Conservation (phyloP, 2,329 filamentous ascomycete species). For the Xylaria digitata region DNA sequence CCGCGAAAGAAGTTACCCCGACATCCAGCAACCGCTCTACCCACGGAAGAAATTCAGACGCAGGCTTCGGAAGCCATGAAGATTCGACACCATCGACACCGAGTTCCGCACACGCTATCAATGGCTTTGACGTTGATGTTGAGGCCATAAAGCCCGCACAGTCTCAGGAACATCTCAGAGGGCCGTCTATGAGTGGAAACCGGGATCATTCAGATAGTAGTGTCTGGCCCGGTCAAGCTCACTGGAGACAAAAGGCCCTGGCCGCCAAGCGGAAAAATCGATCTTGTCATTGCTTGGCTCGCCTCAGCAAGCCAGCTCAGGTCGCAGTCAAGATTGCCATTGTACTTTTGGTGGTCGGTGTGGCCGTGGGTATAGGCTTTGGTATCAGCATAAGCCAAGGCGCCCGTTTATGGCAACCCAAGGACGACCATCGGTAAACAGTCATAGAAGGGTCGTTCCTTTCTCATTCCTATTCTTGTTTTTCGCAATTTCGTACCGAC, state of each 20-base stretch:
- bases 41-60: slow-evolving; percentile 42
- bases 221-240: slow-evolving; percentile 69
- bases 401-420: slow-evolving; percentile 67
- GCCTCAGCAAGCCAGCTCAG: slow-evolving; percentile 64
- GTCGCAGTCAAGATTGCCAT: slow-evolving; percentile 67
- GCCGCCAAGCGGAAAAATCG: slow-evolving; percentile 63
- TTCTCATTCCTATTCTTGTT: background rate
- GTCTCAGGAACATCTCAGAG: slow-evolving; percentile 53
- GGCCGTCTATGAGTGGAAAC: slow-evolving; percentile 50
- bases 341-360: slow-evolving; percentile 62
- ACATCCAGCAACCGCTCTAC: slow-evolving; percentile 19
- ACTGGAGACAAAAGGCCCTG: slow-evolving; percentile 70
- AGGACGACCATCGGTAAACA: slow-evolving; percentile 40
- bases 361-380: slow-evolving; percentile 67
- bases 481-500: no score
- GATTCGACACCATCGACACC: slow-evolving; percentile 59
- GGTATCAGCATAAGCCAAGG: slow-evolving; percentile 71
- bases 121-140: slow-evolving; percentile 69
- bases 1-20: slow-evolving; percentile 39
- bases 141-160: slow-evolving; percentile 62
- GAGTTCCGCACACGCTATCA: slow-evolving; percentile 55
- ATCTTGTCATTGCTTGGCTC: slow-evolving; percentile 65
- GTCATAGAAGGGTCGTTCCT: background rate
- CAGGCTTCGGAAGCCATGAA: slow-evolving; percentile 48
- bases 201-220: slow-evolving; percentile 58